Evolutionary conservation across 805 yeast species (phyloP), one percentile per base, ranked within the genome.

Genomic region (Diddensiella transvaalensis): DNA sequence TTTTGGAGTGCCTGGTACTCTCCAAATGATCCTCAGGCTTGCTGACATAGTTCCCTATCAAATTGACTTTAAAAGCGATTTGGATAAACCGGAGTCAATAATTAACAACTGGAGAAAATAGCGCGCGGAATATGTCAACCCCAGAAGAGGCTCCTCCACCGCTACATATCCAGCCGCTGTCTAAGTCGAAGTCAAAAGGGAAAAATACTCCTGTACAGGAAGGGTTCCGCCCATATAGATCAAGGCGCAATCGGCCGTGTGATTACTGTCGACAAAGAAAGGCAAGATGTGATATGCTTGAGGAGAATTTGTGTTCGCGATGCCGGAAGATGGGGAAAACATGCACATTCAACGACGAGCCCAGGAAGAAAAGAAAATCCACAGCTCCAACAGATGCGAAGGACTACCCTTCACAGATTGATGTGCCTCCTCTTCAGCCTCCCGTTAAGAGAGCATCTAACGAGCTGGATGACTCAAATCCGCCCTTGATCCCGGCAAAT

Each of bases 401-500:
- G n/a, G 22, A 29, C 10, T 29, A 11, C 13, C 36, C 49, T 21
- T 10, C 36, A 5, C 42, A n/a, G 30, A 44, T 51, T 15, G 50
- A 47, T 5, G 49, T 51, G 19, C 53, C 53, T 15, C 53, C 53
- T 3, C 21, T 52, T 19, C 44, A 45, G 36, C 55, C 46, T 18
- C 55, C 52, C 4, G 50, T 51, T 13, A 45, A 43, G 4, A 37
- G 53, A 24, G 22, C 32, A 8, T 42, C 32, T n/a, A 43, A 41
- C n/a, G 37, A 38, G 2, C 13, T 40, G 33, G 45, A 40, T n/a
- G 53, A 49, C 15, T 19, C 41, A 4, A 46, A 46, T 15, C 59
- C 59, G n/a, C 58, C 57, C 3, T 41, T 55, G 15, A 40, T 62
- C 1, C 65, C 66, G 1, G 45, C 44, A 1, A 60, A 53, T 3